Percentiles rank a stretch among this genome's conserved stretches.
phyloP scores from a whole-genome alignment of 345 rosid genomes.

The Gossypium sturtianum region DNA sequence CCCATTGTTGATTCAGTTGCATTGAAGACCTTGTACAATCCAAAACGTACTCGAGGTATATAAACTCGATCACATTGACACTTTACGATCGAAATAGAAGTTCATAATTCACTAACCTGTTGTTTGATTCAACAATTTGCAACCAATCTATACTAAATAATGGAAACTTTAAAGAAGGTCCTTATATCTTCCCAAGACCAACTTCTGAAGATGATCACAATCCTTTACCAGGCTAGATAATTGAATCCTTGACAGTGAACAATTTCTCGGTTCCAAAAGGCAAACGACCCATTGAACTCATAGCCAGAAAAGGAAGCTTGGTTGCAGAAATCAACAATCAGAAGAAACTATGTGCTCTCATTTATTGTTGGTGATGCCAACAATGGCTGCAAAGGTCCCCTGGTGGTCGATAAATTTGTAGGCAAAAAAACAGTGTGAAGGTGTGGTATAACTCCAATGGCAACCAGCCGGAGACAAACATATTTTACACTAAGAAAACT shows the following conservation, averaged over 20 bases:
- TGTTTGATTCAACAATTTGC: neutral
- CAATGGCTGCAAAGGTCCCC: constrained; percentile 48
- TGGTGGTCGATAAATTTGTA: constrained; percentile 59
- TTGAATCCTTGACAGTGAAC: constrained; percentile 59
- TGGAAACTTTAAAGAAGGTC: constrained; percentile 76
- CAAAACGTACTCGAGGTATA: constrained; percentile 28
- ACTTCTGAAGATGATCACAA: constrained; percentile 56
- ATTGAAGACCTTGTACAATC: constrained; percentile 43
- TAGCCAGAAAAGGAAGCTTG: constrained; percentile 73
- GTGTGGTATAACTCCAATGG: constrained; percentile 54
- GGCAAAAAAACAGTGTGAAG: constrained; percentile 31
- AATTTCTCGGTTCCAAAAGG: constrained; percentile 51
- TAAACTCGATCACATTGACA: too few relatives aligned
- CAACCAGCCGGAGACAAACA: constrained; percentile 44
- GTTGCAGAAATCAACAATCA: constrained; percentile 36
- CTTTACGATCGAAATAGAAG: neutral
- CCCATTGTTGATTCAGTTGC: constrained; percentile 73
- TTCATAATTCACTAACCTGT: neutral
- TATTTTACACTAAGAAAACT: constrained; percentile 43
- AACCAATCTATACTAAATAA: constrained; percentile 55
- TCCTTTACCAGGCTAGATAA: constrained; percentile 70
- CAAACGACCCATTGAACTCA: constrained; percentile 54
- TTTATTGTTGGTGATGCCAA: constrained; percentile 53
- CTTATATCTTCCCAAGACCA: constrained; percentile 38
- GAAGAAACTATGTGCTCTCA: constrained; percentile 45